Percentiles rank a stretch among this genome's conserved stretches.
These are phyloP conservation scores for Miamiensis avidus DNA, from an alignment of 169 alveolate species.

Conservation along the genomic window DNA sequence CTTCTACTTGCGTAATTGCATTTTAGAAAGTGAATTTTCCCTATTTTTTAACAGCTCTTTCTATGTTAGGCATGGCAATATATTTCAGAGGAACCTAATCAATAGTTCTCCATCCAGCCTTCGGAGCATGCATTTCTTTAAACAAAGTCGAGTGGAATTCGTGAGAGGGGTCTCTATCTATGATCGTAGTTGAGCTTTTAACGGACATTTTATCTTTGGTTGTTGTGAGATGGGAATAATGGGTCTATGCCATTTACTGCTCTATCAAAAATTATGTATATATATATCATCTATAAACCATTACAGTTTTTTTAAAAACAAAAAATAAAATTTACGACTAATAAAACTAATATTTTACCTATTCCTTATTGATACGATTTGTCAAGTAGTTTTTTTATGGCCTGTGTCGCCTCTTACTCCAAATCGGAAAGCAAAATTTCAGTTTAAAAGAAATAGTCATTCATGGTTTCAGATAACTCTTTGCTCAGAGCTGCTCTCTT, in stretches of 20 bases:
- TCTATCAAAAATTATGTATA: no score
- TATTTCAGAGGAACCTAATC: constrained; percentile 3
- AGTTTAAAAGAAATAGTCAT: neutral
- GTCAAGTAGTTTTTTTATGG: neutral
- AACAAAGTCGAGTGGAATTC: constrained; percentile 16
- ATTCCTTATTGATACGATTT: neutral
- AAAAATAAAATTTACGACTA: no score
- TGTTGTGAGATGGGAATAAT: no score
- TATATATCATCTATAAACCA: no score
- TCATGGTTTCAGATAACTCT: constrained; percentile 7
- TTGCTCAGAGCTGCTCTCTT: constrained; percentile 2
- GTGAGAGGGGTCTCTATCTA: no score
- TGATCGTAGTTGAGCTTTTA: no score
- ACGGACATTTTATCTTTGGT: no score
- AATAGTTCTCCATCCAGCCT: constrained; percentile 7
- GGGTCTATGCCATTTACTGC: no score
- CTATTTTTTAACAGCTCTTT: neutral
- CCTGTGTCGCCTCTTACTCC: neutral
- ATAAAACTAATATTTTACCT: neutral
- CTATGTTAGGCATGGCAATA: neutral
- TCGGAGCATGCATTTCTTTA: constrained; percentile 26
- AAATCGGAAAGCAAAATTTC: constrained; percentile 14
- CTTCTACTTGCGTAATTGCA: neutral
- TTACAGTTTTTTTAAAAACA: no score
- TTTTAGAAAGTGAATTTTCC: constrained; percentile 6